Percentiles rank a stretch among this genome's conserved stretches.
Conservation (phyloP, 1,139 yeast species). For the Kazachstania sp. region DNA sequence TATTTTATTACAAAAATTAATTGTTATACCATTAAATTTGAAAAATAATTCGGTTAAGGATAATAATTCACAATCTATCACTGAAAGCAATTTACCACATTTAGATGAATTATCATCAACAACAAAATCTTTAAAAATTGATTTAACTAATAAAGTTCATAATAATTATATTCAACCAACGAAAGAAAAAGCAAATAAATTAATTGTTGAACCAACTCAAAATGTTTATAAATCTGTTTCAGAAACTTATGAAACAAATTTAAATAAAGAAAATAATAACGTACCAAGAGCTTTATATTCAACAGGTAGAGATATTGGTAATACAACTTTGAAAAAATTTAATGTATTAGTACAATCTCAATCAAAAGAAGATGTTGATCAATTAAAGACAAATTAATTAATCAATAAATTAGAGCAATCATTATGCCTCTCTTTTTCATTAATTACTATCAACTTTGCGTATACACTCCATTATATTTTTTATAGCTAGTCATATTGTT, state of each 20-base stretch:
- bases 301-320: constrained; percentile 28
- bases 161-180: constrained; percentile 21
- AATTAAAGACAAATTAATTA: not conserved
- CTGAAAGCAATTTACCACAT: constrained; percentile 17
- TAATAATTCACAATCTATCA: not conserved
- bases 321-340: constrained; percentile 22
- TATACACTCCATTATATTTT: no score
- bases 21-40: constrained; percentile 23
- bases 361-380: not conserved
- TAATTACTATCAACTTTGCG: no score
- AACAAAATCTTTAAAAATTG: constrained; percentile 22
- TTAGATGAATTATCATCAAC: constrained; percentile 24
- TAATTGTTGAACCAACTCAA: constrained; percentile 11
- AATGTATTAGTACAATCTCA: constrained; percentile 8
- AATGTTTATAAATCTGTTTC: constrained; percentile 28
- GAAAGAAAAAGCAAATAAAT: constrained; percentile 13
- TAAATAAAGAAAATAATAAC: constrained; percentile 25
- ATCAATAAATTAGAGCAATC: no score
- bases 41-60: constrained; percentile 4
- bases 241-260: constrained; percentile 22
- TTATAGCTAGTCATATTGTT: no score
- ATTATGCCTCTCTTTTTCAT: no score
- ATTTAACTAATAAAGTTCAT: constrained; percentile 20
- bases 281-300: constrained; percentile 28
- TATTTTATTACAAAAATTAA: constrained; percentile 20